phyloP scores from a whole-genome alignment of 305 asterid genomes.

The Fraxinus sp. region DNA sequence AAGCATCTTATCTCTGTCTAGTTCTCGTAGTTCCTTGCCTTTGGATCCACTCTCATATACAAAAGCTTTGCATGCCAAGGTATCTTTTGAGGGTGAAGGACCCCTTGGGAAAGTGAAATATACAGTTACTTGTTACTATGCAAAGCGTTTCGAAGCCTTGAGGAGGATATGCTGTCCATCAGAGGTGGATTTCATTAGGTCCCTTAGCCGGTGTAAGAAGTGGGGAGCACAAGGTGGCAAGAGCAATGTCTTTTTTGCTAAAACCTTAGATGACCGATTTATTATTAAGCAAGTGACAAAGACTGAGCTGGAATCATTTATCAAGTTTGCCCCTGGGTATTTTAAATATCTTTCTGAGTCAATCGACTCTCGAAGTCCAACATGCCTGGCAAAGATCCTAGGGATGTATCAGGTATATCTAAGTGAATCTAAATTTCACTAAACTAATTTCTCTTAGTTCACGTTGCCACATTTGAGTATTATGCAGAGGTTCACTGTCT shows the following conservation, averaged over 20 bases:
- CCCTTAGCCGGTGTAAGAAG: slow-evolving; percentile 21
- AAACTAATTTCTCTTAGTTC: not conserved
- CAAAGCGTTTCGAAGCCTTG: slow-evolving; percentile 81
- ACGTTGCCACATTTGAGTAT: not conserved
- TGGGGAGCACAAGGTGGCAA: slow-evolving; percentile 22
- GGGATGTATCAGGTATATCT: slow-evolving; percentile 90
- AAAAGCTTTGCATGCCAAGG: slow-evolving; percentile 71
- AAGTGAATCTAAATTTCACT: slow-evolving; percentile 7
- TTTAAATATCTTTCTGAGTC: slow-evolving; percentile 86
- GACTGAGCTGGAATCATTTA: slow-evolving; percentile 96
- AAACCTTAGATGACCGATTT: slow-evolving; percentile 16
- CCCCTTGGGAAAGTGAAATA: slow-evolving; percentile 78
- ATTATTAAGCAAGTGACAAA: slow-evolving; percentile 55
- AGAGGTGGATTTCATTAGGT: slow-evolving; percentile 12
- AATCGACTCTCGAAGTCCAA: slow-evolving; percentile 67
- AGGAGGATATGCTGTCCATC: slow-evolving; percentile 85
- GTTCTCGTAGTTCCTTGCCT: slow-evolving; percentile 55
- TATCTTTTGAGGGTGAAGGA: slow-evolving; percentile 66
- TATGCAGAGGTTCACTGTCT: not conserved
- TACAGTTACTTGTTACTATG: slow-evolving; percentile 75
- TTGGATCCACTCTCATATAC: slow-evolving; percentile 56
- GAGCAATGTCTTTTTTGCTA: slow-evolving; percentile 17
- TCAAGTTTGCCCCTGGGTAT: slow-evolving; percentile 91
- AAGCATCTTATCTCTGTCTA: slow-evolving; percentile 42
- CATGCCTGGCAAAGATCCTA: slow-evolving; percentile 90